Percentiles rank a stretch among this genome's conserved stretches.
These are phyloP conservation scores for Trichaptum fuscoviolaceum DNA, from an alignment of 768 basidiomycete genomes.

Conservation along the genomic window DNA sequence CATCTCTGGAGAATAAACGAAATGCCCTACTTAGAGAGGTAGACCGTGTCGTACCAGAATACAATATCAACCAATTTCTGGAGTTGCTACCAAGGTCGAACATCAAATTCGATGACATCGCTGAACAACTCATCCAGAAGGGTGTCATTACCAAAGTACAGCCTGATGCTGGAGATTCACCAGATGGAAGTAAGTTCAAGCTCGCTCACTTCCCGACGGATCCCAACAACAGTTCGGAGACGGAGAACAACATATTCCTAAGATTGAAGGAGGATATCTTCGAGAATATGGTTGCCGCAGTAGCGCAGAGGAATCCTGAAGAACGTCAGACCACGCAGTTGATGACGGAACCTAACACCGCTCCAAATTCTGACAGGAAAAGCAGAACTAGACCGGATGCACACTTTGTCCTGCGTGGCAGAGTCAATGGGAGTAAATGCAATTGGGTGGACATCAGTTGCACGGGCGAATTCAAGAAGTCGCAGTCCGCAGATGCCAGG, in stretches of 20 bases:
- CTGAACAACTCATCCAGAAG: background rate
- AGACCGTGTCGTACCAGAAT: background rate
- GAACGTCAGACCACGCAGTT: background rate
- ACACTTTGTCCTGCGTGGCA: background rate
- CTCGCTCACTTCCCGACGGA: background rate
- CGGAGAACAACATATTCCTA: background rate
- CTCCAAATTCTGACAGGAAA: background rate
- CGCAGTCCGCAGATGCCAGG: background rate
- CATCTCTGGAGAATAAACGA: background rate
- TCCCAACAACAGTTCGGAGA: background rate
- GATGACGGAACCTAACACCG: background rate
- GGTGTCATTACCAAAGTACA: background rate
- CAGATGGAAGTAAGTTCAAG: background rate
- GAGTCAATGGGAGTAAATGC: background rate
- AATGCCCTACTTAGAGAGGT: background rate
- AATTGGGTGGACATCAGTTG: background rate
- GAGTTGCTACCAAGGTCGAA: background rate
- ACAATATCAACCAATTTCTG: background rate
- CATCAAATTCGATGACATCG: background rate
- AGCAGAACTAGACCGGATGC: background rate
- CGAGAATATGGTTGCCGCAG: background rate
- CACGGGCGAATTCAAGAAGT: background rate
- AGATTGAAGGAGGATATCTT: background rate
- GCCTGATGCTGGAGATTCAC: background rate
- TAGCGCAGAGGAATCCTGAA: background rate